phyloP scores from a whole-genome alignment of 345 rosid genomes.

The Acer negundo region DNA sequence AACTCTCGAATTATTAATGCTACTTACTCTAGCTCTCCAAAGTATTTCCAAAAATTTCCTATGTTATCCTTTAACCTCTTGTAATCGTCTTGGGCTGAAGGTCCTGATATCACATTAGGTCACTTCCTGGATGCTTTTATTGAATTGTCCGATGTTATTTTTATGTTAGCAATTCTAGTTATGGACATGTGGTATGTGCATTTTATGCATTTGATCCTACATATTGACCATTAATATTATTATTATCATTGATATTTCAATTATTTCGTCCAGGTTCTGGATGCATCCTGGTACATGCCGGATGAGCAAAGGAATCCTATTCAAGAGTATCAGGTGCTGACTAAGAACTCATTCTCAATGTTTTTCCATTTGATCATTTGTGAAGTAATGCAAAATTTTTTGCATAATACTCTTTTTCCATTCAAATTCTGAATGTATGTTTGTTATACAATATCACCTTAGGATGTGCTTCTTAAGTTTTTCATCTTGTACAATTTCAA shows the following conservation, averaged over 20 bases:
- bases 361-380: slow-evolving; percentile 1
- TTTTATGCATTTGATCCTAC: not conserved
- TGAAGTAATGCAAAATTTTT: not conserved
- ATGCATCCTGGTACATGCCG: slow-evolving; percentile 99
- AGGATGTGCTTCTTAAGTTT: slow-evolving; percentile 6
- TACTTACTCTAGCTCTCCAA: not conserved
- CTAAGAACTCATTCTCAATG: slow-evolving; percentile 2
- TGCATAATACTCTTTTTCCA: slow-evolving; percentile 1
- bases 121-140: not conserved
- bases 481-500: not conserved
- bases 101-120: not conserved
- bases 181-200: not conserved
- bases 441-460: not conserved
- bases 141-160: too few relatives aligned
- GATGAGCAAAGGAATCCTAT: slow-evolving; percentile 95
- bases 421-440: not conserved
- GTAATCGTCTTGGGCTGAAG: not conserved
- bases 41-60: not conserved
- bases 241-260: not conserved
- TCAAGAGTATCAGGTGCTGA: slow-evolving; percentile 91
- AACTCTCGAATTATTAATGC: not conserved
- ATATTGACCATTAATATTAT: not conserved
- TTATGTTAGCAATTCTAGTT: not conserved
- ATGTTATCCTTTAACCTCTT: too few relatives aligned
- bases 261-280: slow-evolving; percentile 62